Base-by-base conservation (phyloP, 148 eudicot genomes). In the Nepenthes gracilis region DNA sequence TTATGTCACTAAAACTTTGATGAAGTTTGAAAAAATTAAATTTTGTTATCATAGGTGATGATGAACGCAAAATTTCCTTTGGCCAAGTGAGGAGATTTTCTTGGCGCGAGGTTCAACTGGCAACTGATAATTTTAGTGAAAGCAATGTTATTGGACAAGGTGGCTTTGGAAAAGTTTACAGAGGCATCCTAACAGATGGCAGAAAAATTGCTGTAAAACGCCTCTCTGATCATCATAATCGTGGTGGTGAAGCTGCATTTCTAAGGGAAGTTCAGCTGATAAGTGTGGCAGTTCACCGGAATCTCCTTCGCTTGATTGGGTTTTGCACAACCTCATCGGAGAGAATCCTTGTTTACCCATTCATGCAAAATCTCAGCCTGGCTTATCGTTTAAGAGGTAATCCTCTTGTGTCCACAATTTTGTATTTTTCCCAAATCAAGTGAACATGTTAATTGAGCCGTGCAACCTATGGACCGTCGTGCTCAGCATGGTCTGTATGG, bases 161-260 rank as follows among this genome's bases (percentile, higher is more conserved):
- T 59, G 98, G 98, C 34, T 93, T 80, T 59, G 98, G 95, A n/a
- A 93, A 84, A 68, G 98, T 93, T 35, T 88, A 88, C 78, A 85
- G 71, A 68, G 98, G 98, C 8, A 64, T 72, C 33, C 75, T 93
- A 57, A 40, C 72, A 47, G 89, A 93, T 63, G 72, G 75, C 63
- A 78, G 85, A 38, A 78, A 66, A 58, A 86, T 93, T 63, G 98
- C 98, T 8, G 81, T 93, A 34, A 93, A 93, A 71, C 90, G 98
- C 60, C 96, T 93, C 34, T 67, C 71, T 32, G 87, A 92, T 75
- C 79, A 78, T 67, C 80, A 79, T 58, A 87, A 78, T 70, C 96
- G 91, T 4, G 98, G 84, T 47, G 98, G 96, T 62, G 96, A 92
- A 70, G 98, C 86, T 52, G 96, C 96, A 32, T 92, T 92, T 71